A percentile compares a stretch with the other conserved stretches of the same genome.
Evolutionary conservation across 768 basidiomycete genomes (phyloP).

Genomic region (Rhizopogon vesiculosus): DNA sequence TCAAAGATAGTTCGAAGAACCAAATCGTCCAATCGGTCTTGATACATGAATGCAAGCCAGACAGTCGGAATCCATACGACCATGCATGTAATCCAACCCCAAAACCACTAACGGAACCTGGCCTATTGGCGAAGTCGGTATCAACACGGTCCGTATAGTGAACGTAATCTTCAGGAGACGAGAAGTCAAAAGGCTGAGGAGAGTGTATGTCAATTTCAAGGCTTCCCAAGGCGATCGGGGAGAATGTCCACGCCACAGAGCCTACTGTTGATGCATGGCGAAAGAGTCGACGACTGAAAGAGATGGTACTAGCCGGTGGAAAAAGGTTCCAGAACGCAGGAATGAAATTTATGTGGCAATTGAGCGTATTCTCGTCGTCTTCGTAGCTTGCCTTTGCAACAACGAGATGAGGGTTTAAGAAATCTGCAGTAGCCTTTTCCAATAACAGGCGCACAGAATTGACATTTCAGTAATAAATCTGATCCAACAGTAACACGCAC

Average conservation of each 20-base stretch:
- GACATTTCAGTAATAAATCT: conserved; percentile 8
- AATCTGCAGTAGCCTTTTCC: conserved; percentile 32
- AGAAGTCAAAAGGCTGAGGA: conserved; percentile 35
- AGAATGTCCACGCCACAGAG: conserved; percentile 28
- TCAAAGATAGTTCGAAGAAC: conserved; percentile 51
- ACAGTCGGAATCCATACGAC: conserved; percentile 45
- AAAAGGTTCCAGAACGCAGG: conserved; percentile 27
- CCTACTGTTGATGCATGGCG: conserved; percentile 43
- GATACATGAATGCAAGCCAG: conserved; percentile 42
- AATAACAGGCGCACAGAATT: not conserved
- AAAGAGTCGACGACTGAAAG: conserved; percentile 49
- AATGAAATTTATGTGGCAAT: conserved; percentile 32
- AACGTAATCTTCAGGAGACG: conserved; percentile 18
- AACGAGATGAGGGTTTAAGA: conserved; percentile 37
- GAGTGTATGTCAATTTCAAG: conserved; percentile 41
- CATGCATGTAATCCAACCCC: conserved; percentile 41
- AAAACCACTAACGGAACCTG: conserved; percentile 51
- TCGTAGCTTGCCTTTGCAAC: conserved; percentile 44
- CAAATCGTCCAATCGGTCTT: conserved; percentile 47
- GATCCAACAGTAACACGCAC: conserved; percentile 25
- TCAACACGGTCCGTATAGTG: conserved; percentile 16
- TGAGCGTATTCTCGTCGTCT: conserved; percentile 41
- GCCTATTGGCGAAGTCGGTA: conserved; percentile 20
- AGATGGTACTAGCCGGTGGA: conserved; percentile 39
- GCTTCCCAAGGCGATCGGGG: conserved; percentile 18